These are phyloP conservation scores for Pyracantha coccinea DNA, from an alignment of 331 rosid genomes.

Conservation along the genomic window DNA sequence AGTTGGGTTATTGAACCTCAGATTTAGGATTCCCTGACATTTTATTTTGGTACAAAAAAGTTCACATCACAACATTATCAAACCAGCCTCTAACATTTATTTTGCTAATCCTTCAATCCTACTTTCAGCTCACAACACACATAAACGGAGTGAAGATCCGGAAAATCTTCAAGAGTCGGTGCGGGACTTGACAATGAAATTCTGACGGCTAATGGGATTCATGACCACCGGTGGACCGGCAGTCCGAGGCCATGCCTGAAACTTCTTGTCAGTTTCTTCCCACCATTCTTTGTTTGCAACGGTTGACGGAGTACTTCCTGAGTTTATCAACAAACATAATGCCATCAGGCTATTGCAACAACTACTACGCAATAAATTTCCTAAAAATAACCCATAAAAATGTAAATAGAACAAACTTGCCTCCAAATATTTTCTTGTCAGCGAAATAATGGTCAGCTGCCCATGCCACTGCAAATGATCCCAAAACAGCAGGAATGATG, in stretches of 20 bases:
- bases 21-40: neutral
- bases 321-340: neutral
- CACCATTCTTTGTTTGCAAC: constrained; percentile 32
- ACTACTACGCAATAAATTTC: neutral
- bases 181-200: constrained; percentile 32
- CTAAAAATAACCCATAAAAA: neutral
- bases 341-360: neutral
- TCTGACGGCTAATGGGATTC: constrained; percentile 37
- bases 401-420: constrained; percentile 1
- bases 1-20: neutral
- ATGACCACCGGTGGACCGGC: constrained; percentile 40
- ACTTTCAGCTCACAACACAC: neutral
- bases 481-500: constrained; percentile 11
- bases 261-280: constrained; percentile 41
- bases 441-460: constrained; percentile 12
- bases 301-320: constrained; percentile 24
- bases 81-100: neutral
- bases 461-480: constrained; percentile 29
- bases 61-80: neutral
- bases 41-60: neutral
- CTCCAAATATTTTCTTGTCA: constrained; percentile 41
- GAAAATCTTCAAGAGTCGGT: constrained; percentile 9
- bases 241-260: constrained; percentile 42
- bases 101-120: too few relatives aligned
- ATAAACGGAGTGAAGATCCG: neutral